phyloP scores from a whole-genome alignment of 2,329 filamentous ascomycete genomes.

The Fusarium sp. region DNA sequence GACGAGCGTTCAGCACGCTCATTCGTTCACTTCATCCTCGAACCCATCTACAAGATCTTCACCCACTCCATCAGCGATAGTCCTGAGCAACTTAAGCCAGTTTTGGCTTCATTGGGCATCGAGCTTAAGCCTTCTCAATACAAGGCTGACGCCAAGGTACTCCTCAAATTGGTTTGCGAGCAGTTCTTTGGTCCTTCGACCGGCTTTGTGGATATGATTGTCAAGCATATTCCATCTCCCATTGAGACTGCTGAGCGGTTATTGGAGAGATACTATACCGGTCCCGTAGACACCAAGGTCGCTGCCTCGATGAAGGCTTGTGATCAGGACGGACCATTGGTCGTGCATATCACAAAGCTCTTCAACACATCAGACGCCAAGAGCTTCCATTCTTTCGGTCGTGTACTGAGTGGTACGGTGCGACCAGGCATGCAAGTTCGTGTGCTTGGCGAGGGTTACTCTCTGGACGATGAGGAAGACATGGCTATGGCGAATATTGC shows the following conservation, averaged over 20 bases:
- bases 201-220: constrained; percentile 96
- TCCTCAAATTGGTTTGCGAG: constrained; percentile 89
- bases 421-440: constrained; percentile 84
- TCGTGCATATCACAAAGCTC: constrained; percentile 93
- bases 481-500: constrained; percentile 89
- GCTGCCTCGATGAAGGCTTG: constrained; percentile 84
- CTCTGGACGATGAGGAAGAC: constrained; percentile 96
- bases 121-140: constrained; percentile 91
- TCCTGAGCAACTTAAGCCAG: constrained; percentile 83
- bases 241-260: constrained; percentile 79
- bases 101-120: constrained; percentile 83
- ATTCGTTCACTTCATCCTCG: constrained; percentile 94
- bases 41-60: constrained; percentile 98
- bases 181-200: constrained; percentile 93
- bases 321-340: constrained; percentile 87
- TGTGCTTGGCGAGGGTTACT: constrained; percentile 94
- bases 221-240: constrained; percentile 89
- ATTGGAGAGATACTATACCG: constrained; percentile 90
- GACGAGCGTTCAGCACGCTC: constrained; percentile 85
- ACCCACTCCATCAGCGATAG: constrained; percentile 94
- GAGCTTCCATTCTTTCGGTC: constrained; percentile 87
- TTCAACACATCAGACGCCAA: constrained; percentile 93
- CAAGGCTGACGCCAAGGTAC: constrained; percentile 86
- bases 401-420: constrained; percentile 92
- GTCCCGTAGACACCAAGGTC: constrained; percentile 83